Evolutionary conservation across 23 red algal species (phyloP).

Genomic region (Gracilaria domingensis): DNA sequence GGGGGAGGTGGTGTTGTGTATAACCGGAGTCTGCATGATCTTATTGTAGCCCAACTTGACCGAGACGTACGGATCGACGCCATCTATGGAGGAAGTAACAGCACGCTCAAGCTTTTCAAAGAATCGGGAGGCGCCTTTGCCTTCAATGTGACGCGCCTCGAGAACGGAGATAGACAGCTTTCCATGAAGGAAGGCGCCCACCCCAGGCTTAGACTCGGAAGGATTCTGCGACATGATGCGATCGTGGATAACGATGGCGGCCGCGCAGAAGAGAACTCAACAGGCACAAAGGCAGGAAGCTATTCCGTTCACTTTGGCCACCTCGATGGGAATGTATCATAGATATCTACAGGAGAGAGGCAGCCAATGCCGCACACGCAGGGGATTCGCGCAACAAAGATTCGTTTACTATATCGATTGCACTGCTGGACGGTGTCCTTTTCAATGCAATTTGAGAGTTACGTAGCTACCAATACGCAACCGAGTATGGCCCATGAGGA

Average conservation of each 20-base stretch:
- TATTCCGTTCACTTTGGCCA: not conserved
- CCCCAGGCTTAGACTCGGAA: not conserved
- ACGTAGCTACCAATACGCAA: no score
- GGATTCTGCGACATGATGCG: conserved; percentile 13
- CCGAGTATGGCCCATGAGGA: no score
- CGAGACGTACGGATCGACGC: conserved; percentile 76
- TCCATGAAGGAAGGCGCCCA: conserved; percentile 63
- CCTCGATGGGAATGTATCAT: not conserved
- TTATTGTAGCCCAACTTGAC: conserved; percentile 83
- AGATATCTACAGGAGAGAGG: no score
- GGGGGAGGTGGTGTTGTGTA: conserved; percentile 59
- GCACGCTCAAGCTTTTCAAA: conserved; percentile 62
- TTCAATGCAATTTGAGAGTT: no score
- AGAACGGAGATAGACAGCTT: conserved; percentile 47
- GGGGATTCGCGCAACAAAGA: no score
- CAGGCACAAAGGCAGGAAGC: not conserved
- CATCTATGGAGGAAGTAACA: conserved; percentile 68
- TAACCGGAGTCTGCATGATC: conserved; percentile 72
- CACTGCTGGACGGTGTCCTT: no score
- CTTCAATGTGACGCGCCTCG: conserved; percentile 71
- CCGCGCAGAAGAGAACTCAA: not conserved
- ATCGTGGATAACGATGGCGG: not conserved
- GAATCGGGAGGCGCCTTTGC: conserved; percentile 36
- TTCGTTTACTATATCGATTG: no score
- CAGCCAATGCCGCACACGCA: not conserved